Evolutionary conservation across 768 basidiomycete species (phyloP).

Genomic region (Boletus pseudo-olivaceus): DNA sequence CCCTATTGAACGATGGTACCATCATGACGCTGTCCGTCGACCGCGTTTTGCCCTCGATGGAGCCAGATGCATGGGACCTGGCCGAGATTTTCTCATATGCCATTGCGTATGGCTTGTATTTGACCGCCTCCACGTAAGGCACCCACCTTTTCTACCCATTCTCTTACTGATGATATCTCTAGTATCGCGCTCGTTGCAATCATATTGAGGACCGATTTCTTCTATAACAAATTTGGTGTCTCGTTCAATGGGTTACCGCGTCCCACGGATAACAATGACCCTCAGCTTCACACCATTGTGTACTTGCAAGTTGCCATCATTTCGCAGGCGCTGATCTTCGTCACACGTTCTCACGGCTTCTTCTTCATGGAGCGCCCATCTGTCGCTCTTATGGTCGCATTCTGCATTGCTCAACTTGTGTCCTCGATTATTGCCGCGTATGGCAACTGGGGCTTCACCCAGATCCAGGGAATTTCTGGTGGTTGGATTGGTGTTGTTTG

Average conservation of each 20-base stretch:
- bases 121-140: constrained; percentile 85
- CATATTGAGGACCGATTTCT: constrained; percentile 86
- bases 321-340: constrained; percentile 96
- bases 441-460: constrained; percentile 92
- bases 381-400: constrained; percentile 81
- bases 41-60: constrained; percentile 88
- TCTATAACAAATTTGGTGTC: constrained; percentile 84
- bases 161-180: constrained; percentile 9
- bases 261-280: constrained; percentile 48
- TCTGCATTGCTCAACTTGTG: constrained; percentile 90
- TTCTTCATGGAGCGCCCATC: constrained; percentile 98
- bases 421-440: constrained; percentile 95
- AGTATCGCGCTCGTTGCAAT: constrained; percentile 77
- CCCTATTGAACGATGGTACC: constrained; percentile 95
- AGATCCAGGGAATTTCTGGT: constrained; percentile 75
- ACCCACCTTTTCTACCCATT: background rate
- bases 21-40: constrained; percentile 98
- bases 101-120: constrained; percentile 91
- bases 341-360: constrained; percentile 91
- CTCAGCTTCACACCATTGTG: constrained; percentile 81
- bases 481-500: constrained; percentile 98
- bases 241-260: constrained; percentile 35
- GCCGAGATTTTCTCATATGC: constrained; percentile 96
- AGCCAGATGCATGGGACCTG: constrained; percentile 94
- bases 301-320: constrained; percentile 99